Conservation (phyloP, 306 rosid genomes). For the Prunus salicina region DNA sequence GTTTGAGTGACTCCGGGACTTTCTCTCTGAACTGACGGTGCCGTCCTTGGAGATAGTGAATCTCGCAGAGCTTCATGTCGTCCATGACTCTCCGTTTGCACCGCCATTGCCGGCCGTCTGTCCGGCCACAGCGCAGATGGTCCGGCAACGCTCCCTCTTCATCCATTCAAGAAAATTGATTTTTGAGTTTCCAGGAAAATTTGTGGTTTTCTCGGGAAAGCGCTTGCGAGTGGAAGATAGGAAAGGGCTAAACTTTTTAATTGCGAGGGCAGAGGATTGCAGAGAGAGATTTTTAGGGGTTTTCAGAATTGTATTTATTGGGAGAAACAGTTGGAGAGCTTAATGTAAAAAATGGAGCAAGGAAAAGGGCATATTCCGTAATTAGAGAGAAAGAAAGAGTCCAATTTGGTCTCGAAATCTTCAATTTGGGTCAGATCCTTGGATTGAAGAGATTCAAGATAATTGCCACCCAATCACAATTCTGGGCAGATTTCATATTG, state of each 20-base stretch:
- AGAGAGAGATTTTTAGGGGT: neutral
- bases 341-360: neutral
- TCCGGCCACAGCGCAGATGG: conserved; percentile 78
- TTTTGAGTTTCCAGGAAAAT: conserved; percentile 32
- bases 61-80: conserved; percentile 82
- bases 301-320: conserved; percentile 30
- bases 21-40: conserved; percentile 76
- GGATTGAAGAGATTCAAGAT: neutral
- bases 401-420: conserved; percentile 40
- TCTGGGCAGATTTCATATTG: neutral
- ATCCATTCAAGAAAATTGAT: conserved; percentile 31
- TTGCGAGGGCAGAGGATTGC: neutral
- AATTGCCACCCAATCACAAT: conserved; percentile 5
- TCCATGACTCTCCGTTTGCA: conserved; percentile 79
- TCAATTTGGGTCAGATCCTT: conserved; percentile 26
- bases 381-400: conserved; percentile 31
- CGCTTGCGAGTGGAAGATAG: conserved; percentile 1
- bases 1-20: conserved; percentile 86
- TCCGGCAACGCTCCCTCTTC: conserved; percentile 60
- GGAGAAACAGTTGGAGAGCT: conserved; percentile 13
- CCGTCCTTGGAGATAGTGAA: conserved; percentile 82
- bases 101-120: conserved; percentile 96
- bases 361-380: conserved; percentile 44
- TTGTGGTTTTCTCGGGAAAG: conserved; percentile 6
- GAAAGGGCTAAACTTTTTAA: neutral